Percentiles rank a stretch among this genome's conserved stretches.
Conservation (phyloP, 2,329 filamentous ascomycete genomes). For the Nemania sp. region DNA sequence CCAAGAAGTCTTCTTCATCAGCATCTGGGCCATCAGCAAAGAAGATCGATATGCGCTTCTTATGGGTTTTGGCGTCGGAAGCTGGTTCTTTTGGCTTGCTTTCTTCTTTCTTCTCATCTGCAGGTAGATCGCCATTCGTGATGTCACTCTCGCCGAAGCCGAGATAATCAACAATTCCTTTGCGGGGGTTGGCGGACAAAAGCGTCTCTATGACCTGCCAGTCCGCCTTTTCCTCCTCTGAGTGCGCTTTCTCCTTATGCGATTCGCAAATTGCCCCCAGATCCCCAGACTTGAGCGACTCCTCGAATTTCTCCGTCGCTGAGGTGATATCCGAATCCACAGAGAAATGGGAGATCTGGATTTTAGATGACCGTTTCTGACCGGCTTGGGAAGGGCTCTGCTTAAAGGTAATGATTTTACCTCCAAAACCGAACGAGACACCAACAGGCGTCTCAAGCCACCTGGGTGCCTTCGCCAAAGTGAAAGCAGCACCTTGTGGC, state of each 20-base stretch:
- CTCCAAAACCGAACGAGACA: conserved; percentile 92
- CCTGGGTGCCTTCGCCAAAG: conserved; percentile 79
- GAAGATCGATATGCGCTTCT: conserved; percentile 73
- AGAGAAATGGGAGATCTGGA: conserved; percentile 85
- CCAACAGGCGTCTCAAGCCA: conserved; percentile 87
- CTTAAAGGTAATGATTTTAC: conserved; percentile 81
- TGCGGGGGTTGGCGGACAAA: conserved; percentile 81
- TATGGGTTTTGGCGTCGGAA: conserved; percentile 44
- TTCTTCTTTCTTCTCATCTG: conserved; percentile 40
- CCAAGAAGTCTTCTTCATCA: conserved; percentile 84
- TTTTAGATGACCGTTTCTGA: conserved; percentile 70
- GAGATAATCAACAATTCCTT: conserved; percentile 83
- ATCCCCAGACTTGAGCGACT: conserved; percentile 76
- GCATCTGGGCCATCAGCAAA: conserved; percentile 70
- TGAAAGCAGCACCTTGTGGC: conserved; percentile 87
- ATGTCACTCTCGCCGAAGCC: conserved; percentile 74
- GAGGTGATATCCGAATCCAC: conserved; percentile 84
- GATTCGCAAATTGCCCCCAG: conserved; percentile 77
- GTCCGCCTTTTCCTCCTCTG: conserved; percentile 91
- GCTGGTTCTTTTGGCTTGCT: conserved; percentile 53
- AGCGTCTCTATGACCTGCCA: conserved; percentile 94
- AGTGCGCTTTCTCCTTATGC: conserved; percentile 73
- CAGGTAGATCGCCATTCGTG: conserved; percentile 51
- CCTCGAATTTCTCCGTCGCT: conserved; percentile 84
- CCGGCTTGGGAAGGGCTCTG: conserved; percentile 60